Evolutionary conservation across 164 flowering plant species (phyloP).

Genomic region (Nelumbo lutea): DNA sequence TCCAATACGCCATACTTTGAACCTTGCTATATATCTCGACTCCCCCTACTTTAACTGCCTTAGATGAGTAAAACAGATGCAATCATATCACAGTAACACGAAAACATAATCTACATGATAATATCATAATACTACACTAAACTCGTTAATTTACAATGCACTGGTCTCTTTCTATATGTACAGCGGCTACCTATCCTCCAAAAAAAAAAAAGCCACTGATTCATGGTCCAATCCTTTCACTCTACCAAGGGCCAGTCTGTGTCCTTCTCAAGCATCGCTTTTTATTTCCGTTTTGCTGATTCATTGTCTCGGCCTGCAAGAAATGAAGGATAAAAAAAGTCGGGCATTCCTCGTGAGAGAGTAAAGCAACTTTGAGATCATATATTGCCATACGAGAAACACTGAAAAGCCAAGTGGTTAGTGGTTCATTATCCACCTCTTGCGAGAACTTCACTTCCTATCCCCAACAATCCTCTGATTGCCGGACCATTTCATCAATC

Average conservation of each 20-base stretch:
- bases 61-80: not conserved
- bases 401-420: too few species aligned
- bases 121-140: not conserved
- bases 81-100: not conserved
- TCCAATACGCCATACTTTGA: too few species aligned
- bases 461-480: too few species aligned
- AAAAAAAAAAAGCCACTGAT: not conserved
- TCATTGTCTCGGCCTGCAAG: constrained; percentile 8
- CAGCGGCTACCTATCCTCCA: not conserved
- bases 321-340: not conserved
- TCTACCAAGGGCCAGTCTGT: constrained; percentile 10
- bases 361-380: too few species aligned
- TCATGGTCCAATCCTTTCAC: not conserved
- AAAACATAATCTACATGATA: not conserved
- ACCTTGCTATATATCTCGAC: too few species aligned
- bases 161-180: not conserved
- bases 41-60: not conserved
- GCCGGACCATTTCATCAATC: too few species aligned
- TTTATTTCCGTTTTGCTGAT: constrained; percentile 6
- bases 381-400: too few species aligned
- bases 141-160: not conserved
- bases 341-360: too few species aligned
- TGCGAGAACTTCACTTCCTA: too few species aligned
- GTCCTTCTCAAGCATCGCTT: constrained; percentile 13
- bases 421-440: too few species aligned